These are phyloP conservation scores for Claviceps citrina DNA, from an alignment of 2,329 filamentous ascomycete species.

Conservation along the genomic window DNA sequence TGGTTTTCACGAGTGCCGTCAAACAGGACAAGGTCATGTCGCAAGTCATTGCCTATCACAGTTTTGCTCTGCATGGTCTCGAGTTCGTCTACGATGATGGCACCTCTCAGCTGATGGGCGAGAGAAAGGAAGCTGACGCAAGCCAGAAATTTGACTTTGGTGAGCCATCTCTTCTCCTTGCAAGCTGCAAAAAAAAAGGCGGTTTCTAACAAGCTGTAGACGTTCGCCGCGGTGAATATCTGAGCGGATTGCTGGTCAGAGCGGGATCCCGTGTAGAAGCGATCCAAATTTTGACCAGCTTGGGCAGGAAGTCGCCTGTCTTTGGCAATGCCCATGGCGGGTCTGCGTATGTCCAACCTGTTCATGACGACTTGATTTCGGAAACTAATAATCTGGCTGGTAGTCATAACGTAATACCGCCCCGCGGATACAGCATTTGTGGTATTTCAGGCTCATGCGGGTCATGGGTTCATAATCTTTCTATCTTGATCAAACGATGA, in stretches of 20 bases:
- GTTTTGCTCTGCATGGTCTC: constrained; percentile 62
- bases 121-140: constrained; percentile 52
- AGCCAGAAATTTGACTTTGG: constrained; percentile 65
- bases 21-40: constrained; percentile 59
- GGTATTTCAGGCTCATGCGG: constrained; percentile 74
- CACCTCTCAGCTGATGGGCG: constrained; percentile 74
- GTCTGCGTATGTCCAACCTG: constrained; percentile 50
- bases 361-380: neutral
- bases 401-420: constrained; percentile 78
- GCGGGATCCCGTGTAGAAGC: constrained; percentile 75
- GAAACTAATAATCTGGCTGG: neutral
- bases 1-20: constrained; percentile 56
- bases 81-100: constrained; percentile 89
- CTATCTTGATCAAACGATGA: constrained; percentile 46
- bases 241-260: constrained; percentile 74
- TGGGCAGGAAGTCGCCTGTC: constrained; percentile 70
- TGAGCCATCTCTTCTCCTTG: constrained; percentile 24
- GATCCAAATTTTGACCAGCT: constrained; percentile 75
- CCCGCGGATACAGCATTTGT: constrained; percentile 74
- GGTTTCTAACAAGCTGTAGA: constrained; percentile 39
- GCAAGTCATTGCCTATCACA: constrained; percentile 62
- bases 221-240: constrained; percentile 66
- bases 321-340: constrained; percentile 73
- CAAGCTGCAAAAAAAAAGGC: neutral
- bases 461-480: constrained; percentile 72